Base-by-base conservation (phyloP, 2,329 filamentous ascomycete species). In the Ascochyta viciae-villosae region DNA sequence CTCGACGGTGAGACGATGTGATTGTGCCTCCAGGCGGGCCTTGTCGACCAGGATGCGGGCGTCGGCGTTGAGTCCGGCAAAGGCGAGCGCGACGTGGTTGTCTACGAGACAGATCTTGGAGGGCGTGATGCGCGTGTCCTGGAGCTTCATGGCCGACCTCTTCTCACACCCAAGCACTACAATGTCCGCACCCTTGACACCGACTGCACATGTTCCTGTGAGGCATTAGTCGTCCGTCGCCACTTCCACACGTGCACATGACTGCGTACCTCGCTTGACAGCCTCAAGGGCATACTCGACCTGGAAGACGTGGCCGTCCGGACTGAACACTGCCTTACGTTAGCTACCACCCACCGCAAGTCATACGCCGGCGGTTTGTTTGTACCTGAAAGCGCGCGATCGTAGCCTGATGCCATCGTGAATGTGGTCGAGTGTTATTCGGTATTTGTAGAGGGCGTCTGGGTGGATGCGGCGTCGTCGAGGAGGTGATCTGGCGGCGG, bases 241-340 rank as follows among this genome's bases (percentile, higher is more conserved):
- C 38, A 27, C 39, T 26, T 6, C 10, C 7, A 29, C 8, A 3
- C 6, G 3, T 15, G 15, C 5, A 16, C n/a, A 16, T 37, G 15
- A 42, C 19, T 13, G n/a, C 65, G 27, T 81, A 95, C 94, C 95
- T 92, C 95, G 83, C 85, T 99, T 99, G 67, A 99, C 95, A 67
- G 95, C 95, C 82, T 99, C 95, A 67, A 96, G 90, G 53, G 95
- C 95, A 86, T 99, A 99, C 85, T 99, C 95, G 74, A 99, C 95
- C 81, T 99, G 95, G 82, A 99, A 99, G 73, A 99, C 95, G 83
- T 99, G 95, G 80, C 95, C 95, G 81, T 99, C 95, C 74, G 95
- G 95, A 86, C 94, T 98, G 74, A 97, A 97, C 77, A 96, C 93
- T 96, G 70, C 64, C 75, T 24, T 31, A 58, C 40, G 60, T 72